Percentiles rank a stretch among this genome's conserved stretches.
These are phyloP conservation scores for Suhomyces emberorum DNA, from an alignment of 805 yeast species.

Conservation along the genomic window DNA sequence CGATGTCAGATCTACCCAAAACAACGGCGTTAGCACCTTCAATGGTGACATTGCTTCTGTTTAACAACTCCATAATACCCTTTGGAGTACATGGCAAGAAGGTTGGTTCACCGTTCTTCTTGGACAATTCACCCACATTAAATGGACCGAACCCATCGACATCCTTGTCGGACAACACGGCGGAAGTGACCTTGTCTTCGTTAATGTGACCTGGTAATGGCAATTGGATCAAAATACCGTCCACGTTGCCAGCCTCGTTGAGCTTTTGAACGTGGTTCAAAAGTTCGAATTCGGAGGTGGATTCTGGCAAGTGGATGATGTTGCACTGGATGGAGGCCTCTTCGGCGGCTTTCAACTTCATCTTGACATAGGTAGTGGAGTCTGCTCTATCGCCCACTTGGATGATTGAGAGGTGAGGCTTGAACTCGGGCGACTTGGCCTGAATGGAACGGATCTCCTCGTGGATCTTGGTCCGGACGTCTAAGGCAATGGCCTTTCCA, in stretches of 20 bases:
- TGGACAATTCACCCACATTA: slow-evolving; percentile 75
- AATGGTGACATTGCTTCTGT: slow-evolving; percentile 52
- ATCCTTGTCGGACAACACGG: slow-evolving; percentile 66
- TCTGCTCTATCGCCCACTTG: slow-evolving; percentile 80
- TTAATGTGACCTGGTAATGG: slow-evolving; percentile 73
- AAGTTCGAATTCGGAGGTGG: slow-evolving; percentile 53
- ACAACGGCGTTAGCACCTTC: slow-evolving; percentile 77
- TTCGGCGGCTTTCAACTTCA: slow-evolving; percentile 75
- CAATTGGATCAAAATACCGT: slow-evolving; percentile 73
- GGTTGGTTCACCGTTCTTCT: slow-evolving; percentile 65
- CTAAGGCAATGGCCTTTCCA: slow-evolving; percentile 43
- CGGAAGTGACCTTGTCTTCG: slow-evolving; percentile 63
- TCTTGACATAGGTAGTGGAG: slow-evolving; percentile 75
- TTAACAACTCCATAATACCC: slow-evolving; percentile 67
- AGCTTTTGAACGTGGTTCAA: slow-evolving; percentile 51
- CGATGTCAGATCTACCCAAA: slow-evolving; percentile 81
- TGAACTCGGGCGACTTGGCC: slow-evolving; percentile 48
- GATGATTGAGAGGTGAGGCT: slow-evolving; percentile 64
- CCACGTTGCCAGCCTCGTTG: slow-evolving; percentile 58
- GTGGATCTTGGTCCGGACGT: slow-evolving; percentile 36
- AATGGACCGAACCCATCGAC: slow-evolving; percentile 81
- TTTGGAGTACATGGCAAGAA: slow-evolving; percentile 84
- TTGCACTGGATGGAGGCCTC: slow-evolving; percentile 65
- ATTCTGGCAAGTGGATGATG: slow-evolving; percentile 56
- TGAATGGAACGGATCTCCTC: slow-evolving; percentile 41